These are phyloP conservation scores for Exophiala viscosa DNA, from an alignment of 2,329 filamentous ascomycete genomes.

Conservation along the genomic window DNA sequence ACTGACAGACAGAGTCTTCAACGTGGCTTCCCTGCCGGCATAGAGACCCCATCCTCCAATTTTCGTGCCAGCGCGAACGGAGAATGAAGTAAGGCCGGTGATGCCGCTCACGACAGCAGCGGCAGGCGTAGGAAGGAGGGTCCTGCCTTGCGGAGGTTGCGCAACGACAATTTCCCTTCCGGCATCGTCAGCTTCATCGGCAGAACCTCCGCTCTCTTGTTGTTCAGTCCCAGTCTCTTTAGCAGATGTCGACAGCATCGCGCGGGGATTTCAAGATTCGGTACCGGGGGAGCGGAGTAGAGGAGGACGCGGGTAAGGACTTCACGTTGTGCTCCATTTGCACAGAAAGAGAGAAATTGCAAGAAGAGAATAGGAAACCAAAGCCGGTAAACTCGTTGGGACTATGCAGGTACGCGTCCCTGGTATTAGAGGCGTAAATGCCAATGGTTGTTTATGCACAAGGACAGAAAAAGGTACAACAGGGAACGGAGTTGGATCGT, in stretches of 20 bases:
- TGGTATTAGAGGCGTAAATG: constrained; percentile 9
- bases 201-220: constrained; percentile 3
- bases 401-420: constrained; percentile 26
- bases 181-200: constrained; percentile 8
- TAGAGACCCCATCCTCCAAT: constrained; percentile 44
- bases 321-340: constrained; percentile 18
- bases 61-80: constrained; percentile 42
- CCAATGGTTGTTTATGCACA: not conserved
- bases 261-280: not conserved
- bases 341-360: constrained; percentile 3
- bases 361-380: constrained; percentile 1
- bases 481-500: too few relatives aligned
- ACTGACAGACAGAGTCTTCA: constrained; percentile 44
- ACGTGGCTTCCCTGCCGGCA: constrained; percentile 42
- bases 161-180: constrained; percentile 12
- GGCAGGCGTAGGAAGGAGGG: constrained; percentile 42
- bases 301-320: constrained; percentile 3
- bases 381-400: constrained; percentile 3
- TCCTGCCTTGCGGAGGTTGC: constrained; percentile 25
- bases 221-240: constrained; percentile 12
- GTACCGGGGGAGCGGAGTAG: constrained; percentile 8
- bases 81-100: constrained; percentile 45
- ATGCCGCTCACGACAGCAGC: constrained; percentile 44
- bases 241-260: constrained; percentile 15
- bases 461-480: not conserved